Conservation (phyloP, 306 rosid species). For the Astragalus membranaceus region DNA sequence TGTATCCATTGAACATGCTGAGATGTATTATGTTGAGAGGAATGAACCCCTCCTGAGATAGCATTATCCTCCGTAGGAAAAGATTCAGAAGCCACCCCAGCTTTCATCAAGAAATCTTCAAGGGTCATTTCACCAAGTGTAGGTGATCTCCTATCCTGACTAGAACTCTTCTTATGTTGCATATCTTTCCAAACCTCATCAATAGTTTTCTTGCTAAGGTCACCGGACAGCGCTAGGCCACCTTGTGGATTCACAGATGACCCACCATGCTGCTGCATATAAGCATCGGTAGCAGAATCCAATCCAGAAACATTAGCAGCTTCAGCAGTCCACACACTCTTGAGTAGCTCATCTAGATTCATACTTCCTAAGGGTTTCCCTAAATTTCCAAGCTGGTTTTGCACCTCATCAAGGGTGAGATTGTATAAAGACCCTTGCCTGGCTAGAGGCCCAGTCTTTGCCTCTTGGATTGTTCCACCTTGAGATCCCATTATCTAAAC, state of each 20-base stretch:
- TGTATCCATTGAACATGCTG: slow-evolving; percentile 71
- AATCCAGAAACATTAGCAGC: slow-evolving; percentile 44
- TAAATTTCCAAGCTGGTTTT: slow-evolving; percentile 85
- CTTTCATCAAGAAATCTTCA: slow-evolving; percentile 91
- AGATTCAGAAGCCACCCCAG: slow-evolving; percentile 67
- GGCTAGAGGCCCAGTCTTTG: slow-evolving; percentile 47
- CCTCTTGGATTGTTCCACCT: slow-evolving; percentile 57
- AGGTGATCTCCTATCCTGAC: slow-evolving; percentile 50
- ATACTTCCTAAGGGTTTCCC: slow-evolving; percentile 94
- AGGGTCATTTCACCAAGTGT: slow-evolving; percentile 95
- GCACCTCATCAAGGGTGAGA: slow-evolving; percentile 94
- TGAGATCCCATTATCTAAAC: slow-evolving; percentile 75
- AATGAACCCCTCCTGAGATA: slow-evolving; percentile 42
- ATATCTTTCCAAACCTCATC: slow-evolving; percentile 98
- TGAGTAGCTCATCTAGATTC: slow-evolving; percentile 94
- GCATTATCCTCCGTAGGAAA: slow-evolving; percentile 32
- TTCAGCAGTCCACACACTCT: slow-evolving; percentile 75
- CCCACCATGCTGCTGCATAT: slow-evolving; percentile 35
- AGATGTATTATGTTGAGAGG: slow-evolving; percentile 34
- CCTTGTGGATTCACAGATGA: slow-evolving; percentile 55
- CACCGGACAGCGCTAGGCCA: slow-evolving; percentile 52
- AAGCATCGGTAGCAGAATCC: slow-evolving; percentile 32
- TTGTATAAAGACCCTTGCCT: slow-evolving; percentile 66
- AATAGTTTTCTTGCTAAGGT: slow-evolving; percentile 80
- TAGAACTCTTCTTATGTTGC: slow-evolving; percentile 49